These are phyloP conservation scores for Cyclospora cayetanensis DNA, from an alignment of 169 alveolate species.

Conservation along the genomic window DNA sequence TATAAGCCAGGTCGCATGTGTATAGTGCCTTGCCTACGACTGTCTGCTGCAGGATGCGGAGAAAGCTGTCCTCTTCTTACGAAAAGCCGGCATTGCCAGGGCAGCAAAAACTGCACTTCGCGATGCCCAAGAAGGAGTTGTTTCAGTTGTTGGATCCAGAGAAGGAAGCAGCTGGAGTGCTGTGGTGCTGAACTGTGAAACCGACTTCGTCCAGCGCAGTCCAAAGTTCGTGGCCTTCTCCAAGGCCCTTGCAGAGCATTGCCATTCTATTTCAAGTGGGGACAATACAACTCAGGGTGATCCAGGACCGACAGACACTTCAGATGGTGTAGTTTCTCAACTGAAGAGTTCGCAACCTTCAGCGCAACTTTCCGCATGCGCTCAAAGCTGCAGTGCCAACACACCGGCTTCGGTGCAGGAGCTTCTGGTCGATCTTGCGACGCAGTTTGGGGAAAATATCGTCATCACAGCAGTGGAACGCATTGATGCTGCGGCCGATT, in stretches of 20 bases:
- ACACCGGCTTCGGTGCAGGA: not conserved
- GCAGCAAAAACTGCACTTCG: not conserved
- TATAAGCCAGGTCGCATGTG: too few species aligned
- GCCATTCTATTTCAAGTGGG: not conserved
- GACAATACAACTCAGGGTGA: not conserved
- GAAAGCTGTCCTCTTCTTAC: not conserved
- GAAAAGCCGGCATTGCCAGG: slow-evolving; percentile 14
- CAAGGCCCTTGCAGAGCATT: slow-evolving; percentile 21
- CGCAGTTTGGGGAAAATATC: slow-evolving; percentile 29
- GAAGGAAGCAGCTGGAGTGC: slow-evolving; percentile 4
- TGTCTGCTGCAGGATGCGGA: slow-evolving; percentile 30
- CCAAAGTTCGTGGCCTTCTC: slow-evolving; percentile 26
- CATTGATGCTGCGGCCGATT: not conserved
- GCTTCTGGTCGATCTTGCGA: not conserved
- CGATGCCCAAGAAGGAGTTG: slow-evolving; percentile 8
- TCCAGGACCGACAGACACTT: not conserved
- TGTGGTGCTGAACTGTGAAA: slow-evolving; percentile 9
- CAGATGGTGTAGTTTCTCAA: not conserved
- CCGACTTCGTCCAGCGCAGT: slow-evolving; percentile 22
- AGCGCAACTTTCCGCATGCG: not conserved
- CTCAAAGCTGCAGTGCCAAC: not conserved
- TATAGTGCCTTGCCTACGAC: too few species aligned
- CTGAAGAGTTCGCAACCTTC: not conserved
- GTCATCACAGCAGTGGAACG: not conserved
- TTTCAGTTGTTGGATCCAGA: not conserved